Conservation (phyloP, 805 yeast genomes). For the Wickerhamomyces chambardii region DNA sequence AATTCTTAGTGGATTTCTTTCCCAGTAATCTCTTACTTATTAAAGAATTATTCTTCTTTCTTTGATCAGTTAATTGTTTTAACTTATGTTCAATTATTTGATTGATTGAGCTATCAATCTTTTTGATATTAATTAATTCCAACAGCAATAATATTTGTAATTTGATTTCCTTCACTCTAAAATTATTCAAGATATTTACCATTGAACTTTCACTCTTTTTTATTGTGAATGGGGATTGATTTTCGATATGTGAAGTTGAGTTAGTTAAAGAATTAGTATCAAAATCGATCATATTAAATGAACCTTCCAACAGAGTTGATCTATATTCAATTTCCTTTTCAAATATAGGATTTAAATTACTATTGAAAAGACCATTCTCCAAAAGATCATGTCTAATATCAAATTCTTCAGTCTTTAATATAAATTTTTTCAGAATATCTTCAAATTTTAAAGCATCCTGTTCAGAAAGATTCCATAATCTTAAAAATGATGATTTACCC, state of each 20-base stretch:
- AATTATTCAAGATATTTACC: constrained; percentile 23
- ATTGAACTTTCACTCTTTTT: constrained; percentile 13
- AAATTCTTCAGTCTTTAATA: constrained; percentile 27
- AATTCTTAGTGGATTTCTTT: constrained; percentile 8
- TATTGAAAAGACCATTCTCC: constrained; percentile 18
- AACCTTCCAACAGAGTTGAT: constrained; percentile 16
- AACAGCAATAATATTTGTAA: constrained; percentile 39
- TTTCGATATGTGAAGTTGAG: constrained; percentile 1
- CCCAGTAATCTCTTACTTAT: constrained; percentile 19
- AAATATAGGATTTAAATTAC: constrained; percentile 12
- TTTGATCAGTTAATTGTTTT: constrained; percentile 20
- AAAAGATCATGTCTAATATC: constrained; percentile 29
- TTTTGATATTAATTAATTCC: constrained; percentile 30
- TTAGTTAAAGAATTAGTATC: constrained; percentile 6
- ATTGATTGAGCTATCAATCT: constrained; percentile 21
- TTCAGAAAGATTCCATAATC: constrained; percentile 35
- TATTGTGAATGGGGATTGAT: no score
- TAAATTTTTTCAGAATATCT: constrained; percentile 19
- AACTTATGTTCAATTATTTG: constrained; percentile 1
- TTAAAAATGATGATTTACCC: constrained; percentile 38
- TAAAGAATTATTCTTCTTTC: constrained; percentile 16
- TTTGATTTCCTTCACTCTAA: constrained; percentile 49
- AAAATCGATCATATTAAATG: constrained; percentile 16
- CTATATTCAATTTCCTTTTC: constrained; percentile 20
- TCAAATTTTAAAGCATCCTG: constrained; percentile 13